Base-by-base conservation (phyloP, 164 flowering plant genomes). In the Stephania cephalantha region DNA sequence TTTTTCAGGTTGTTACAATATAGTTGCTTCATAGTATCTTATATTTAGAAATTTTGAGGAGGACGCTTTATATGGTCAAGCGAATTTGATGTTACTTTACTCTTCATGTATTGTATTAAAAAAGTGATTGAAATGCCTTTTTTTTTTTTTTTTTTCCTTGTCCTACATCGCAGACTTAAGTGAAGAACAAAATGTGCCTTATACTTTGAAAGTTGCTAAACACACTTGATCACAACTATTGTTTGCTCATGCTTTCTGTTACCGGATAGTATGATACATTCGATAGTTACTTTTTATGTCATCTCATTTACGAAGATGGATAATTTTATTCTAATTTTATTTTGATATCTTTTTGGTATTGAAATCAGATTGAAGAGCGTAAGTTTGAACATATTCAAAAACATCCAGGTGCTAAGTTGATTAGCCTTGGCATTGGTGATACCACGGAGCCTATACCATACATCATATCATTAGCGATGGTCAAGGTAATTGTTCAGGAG, bases 361-460 rank as follows among this genome's bases (percentile, higher is more conserved):
- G 2, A 29, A 25, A 48, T 15, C 84, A 91, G 96, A 89, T 91
- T 53, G 65, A 73, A 9, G 76, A 7, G 55, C 80, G 84, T 7
- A 85, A 85, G 79, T 35, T 74, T 48, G 84, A 77, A 69, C 88
- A 89, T 46, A 63, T 69, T 2, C 73, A 77, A 64, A 86, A 85
- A 85, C 75, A 86, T 78, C 96, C 93, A 45, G 74, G 87, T 82
- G 91, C 88, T 61, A 78, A 81, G 69, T n/a, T 90, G 76, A 90
- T 90, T 67, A 85, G 81, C 76, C 88, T 90, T 63, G 93, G 93
- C 15, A 72, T 90, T 73, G 91, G 93, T 58, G 89, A 90, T 67
- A 88, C 93, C 7, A 87, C 89, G 2, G 79, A 87, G 72, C 91
- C 93, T 55, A 84, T 88, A 29, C 93, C 96, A 22, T 81, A 84